phyloP scores from a whole-genome alignment of 805 yeast species.

The Tetrapisispora taiwanensis region DNA sequence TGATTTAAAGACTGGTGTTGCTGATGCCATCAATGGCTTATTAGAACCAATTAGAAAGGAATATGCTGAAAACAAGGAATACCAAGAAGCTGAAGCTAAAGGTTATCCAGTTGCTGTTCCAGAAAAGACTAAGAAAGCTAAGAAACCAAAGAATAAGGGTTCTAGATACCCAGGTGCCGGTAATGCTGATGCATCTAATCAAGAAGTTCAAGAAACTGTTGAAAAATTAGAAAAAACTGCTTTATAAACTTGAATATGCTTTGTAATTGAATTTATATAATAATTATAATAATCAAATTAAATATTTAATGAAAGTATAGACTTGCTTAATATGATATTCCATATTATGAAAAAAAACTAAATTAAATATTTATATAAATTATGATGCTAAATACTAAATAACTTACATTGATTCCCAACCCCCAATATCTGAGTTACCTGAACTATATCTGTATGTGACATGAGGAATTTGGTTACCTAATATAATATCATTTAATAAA shows the following conservation, averaged over 20 bases:
- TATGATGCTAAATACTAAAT: too few species aligned
- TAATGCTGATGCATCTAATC: constrained; percentile 28
- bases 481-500: constrained; percentile 59
- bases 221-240: constrained; percentile 21
- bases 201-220: constrained; percentile 13
- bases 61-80: constrained; percentile 51
- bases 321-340: too few species aligned
- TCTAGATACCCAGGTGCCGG: constrained; percentile 73
- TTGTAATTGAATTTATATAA: not conserved
- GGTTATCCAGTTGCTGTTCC: constrained; percentile 77
- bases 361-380: not conserved
- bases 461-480: constrained; percentile 69
- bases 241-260: constrained; percentile 1
- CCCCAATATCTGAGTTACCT: constrained; percentile 75
- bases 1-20: constrained; percentile 86
- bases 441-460: constrained; percentile 73
- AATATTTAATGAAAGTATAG: not conserved
- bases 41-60: constrained; percentile 78
- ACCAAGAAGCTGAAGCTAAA: constrained; percentile 58
- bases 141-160: constrained; percentile 80
- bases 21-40: constrained; percentile 70
- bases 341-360: too few species aligned
- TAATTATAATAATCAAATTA: not conserved
- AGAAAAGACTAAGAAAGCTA: constrained; percentile 54
- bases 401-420: constrained; percentile 61